Conservation (phyloP, 2,329 filamentous ascomycete genomes). For the Aureobasidium sp. region DNA sequence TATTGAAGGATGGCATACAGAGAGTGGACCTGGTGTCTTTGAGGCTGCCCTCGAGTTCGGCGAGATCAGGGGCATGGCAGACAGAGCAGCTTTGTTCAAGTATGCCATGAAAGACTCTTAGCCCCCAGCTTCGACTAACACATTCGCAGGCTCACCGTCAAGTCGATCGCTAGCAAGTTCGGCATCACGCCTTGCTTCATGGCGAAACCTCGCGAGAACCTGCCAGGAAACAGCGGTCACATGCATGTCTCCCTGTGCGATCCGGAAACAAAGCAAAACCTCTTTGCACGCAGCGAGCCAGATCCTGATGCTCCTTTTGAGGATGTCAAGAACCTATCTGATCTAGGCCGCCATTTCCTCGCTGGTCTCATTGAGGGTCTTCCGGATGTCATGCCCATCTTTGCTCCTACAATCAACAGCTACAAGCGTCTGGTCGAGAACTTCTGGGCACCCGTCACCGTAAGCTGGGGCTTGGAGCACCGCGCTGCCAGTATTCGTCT, state of each 20-base stretch:
- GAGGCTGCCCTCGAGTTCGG: conserved; percentile 91
- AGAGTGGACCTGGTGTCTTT: conserved; percentile 88
- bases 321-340: conserved; percentile 74
- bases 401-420: conserved; percentile 92
- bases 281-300: conserved; percentile 65
- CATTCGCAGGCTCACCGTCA: conserved; percentile 63
- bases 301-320: conserved; percentile 66
- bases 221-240: conserved; percentile 92
- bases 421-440: conserved; percentile 98
- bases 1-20: conserved; percentile 93
- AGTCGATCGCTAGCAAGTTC: conserved; percentile 77
- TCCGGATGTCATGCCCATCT: conserved; percentile 89
- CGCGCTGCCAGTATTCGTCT: conserved; percentile 84
- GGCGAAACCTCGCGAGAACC: conserved; percentile 86
- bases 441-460: conserved; percentile 97
- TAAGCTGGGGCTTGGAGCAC: conserved; percentile 95
- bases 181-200: conserved; percentile 97
- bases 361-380: conserved; percentile 83
- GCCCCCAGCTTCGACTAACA: neutral
- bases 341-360: conserved; percentile 86
- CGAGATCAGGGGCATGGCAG: conserved; percentile 82
- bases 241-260: conserved; percentile 90
- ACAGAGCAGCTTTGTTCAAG: conserved; percentile 89
- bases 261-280: conserved; percentile 64
- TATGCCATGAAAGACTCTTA: conserved; percentile 29